Evolutionary conservation across 352 stramenopile species (phyloP), one percentile per base, ranked within the genome.

Genomic region (Pythium myriotylum): DNA sequence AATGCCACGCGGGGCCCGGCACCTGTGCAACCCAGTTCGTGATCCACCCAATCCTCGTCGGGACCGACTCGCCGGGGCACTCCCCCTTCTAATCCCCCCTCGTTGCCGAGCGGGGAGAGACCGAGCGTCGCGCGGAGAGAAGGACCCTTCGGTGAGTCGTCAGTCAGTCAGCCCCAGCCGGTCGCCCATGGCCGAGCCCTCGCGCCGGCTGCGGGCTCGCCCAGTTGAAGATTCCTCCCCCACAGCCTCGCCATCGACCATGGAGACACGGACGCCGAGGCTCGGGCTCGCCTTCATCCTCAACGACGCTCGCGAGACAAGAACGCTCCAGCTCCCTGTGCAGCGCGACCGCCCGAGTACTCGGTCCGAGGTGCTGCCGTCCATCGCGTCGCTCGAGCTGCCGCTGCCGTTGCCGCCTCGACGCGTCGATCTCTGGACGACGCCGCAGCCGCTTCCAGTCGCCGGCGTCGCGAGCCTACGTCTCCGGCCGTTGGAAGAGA

Each of bases 231-330:
- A 35, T 35, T 35, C 29, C 29, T 10, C 5, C 29, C 5, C 4
- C 43, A 6, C 19, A n/a, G 20, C n/a, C n/a, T 10, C 43, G 2
- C 17, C 43, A 17, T 16, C 43, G 43, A 5, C 43, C 7, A n/a
- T 52, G 23, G 24, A 37, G 6, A 17, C 22, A 1, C 6, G 13
- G 23, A 10, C 45, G 23, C 45, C 45, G 5, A 22, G 45, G 10
- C 45, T 52, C 23, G 45, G 45, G 12, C 45, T 52, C 8, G 45
- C 45, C 22, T 52, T 52, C 45, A 52, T 52, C n/a, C 45, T 52
- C 45, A 52, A 52, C 24, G 45, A 52, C 45, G 12, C 23, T 33
- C 12, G 23, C 23, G 45, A 52, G 9, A 1, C 45, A 13, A 22
- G 45, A 19, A 2, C 45, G 37, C 37, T 43, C 4, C 37, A 43